Base-by-base conservation (phyloP, 163 green algal genomes). In the Prototheca cutis region DNA sequence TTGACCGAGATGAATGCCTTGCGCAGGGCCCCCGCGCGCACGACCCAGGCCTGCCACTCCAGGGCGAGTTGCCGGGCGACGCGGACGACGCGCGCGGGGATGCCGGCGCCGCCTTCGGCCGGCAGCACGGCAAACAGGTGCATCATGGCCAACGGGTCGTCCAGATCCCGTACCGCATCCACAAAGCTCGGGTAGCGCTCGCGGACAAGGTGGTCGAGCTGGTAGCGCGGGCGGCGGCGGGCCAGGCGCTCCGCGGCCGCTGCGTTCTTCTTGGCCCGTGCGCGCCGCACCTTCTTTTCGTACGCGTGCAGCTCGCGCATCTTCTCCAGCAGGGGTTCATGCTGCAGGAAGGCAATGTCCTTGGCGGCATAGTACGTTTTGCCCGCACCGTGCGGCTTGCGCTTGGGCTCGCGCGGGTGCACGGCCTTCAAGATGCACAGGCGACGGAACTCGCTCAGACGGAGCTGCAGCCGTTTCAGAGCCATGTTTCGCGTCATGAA, bases 321-420 rank as follows among this genome's bases (percentile, higher is more conserved):
- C 40, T 85, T 90, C 21, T 89, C 70, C 4, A 99, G 78, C 45
- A 98, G 77, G 4, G 90, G 93, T 75, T 99, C 93, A 59, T 98
- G 91, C 29, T 80, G 64, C 45, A 99, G 76, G 73, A 88, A 99
- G 59, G 85, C 88, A 62, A 99, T 95, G 73, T 99, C 93, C 71
- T 98, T 99, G 31, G 88, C 66, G 67, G 98, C 93, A 75, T 99
- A 99, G 72, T 98, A 99, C 1, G 91, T 98, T 75, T 98, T 98
- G 80, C 94, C 82, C 25, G 81, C 77, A 2, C 93, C 93, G 48
- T 95, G 75, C 18, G 79, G 71, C 72, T 98, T 98, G 72, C 95
- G 96, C 13, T 21, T 95, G 13, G 93, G 93, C 79, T 98, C 93
- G 3, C 93, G 78, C 1, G 92, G 92, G 65, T 97, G 87, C 24